These are phyloP conservation scores for Fraxinus baroniana DNA, from an alignment of 305 asterid genomes.

Conservation along the genomic window DNA sequence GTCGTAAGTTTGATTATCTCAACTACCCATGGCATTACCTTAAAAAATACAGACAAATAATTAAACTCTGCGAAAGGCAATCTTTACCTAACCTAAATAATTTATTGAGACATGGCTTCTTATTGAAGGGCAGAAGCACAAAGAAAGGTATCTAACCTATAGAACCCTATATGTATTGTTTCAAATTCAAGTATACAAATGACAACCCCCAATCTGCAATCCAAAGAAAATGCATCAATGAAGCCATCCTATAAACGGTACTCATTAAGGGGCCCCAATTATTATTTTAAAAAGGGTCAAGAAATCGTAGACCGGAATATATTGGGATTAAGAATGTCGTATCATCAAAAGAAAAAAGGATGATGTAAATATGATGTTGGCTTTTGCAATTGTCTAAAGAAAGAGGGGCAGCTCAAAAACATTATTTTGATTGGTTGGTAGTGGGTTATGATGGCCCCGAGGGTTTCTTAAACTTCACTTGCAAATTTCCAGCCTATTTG, in stretches of 20 bases:
- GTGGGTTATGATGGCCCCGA: constrained; percentile 30
- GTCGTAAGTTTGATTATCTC: neutral
- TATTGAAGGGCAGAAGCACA: constrained; percentile 3
- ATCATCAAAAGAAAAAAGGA: neutral
- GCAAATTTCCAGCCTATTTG: neutral
- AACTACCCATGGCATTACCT: neutral
- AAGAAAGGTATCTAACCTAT: constrained; percentile 22
- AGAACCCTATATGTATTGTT: constrained; percentile 10
- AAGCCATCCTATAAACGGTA: constrained; percentile 1
- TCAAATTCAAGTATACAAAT: constrained; percentile 27
- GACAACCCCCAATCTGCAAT: constrained; percentile 32
- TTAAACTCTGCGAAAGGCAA: neutral
- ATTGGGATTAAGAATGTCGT: constrained; percentile 4
- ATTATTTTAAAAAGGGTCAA: neutral
- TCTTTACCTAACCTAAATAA: neutral
- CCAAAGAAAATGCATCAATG: constrained; percentile 31
- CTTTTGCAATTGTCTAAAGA: constrained; percentile 19
- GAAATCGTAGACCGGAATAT: neutral
- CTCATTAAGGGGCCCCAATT: neutral
- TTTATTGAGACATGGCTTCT: constrained; percentile 12
- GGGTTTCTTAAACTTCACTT: constrained; percentile 43
- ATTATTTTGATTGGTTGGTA: constrained; percentile 16
- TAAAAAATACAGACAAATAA: neutral
- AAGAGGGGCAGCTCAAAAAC: constrained; percentile 7
- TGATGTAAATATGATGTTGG: constrained; percentile 22